These are phyloP conservation scores for Podaxis sp. DNA, from an alignment of 768 basidiomycete species.

Conservation along the genomic window DNA sequence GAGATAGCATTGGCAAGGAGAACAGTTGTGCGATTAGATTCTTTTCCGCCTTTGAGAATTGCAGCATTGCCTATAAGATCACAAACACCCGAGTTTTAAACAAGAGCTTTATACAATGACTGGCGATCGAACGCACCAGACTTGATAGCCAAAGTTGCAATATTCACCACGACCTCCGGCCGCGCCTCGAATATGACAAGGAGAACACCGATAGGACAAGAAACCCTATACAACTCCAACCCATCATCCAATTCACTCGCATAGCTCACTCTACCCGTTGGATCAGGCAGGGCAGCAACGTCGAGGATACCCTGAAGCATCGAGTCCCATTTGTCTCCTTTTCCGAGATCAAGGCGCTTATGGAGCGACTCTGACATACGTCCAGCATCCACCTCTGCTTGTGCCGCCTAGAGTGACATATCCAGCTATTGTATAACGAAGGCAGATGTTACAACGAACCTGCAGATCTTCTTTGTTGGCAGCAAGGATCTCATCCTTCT, in stretches of 20 bases:
- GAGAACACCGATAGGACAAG: slow-evolving; percentile 95
- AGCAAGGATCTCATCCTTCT: slow-evolving; percentile 66
- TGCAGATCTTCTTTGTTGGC: slow-evolving; percentile 84
- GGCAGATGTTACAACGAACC: slow-evolving; percentile 37
- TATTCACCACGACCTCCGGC: slow-evolving; percentile 97
- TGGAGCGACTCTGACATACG: slow-evolving; percentile 81
- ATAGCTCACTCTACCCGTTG: slow-evolving; percentile 84
- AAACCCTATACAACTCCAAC: slow-evolving; percentile 88
- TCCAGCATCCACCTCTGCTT: slow-evolving; percentile 76
- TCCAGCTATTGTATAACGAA: no score
- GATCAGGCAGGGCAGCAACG: slow-evolving; percentile 83
- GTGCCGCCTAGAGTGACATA: slow-evolving; percentile 58
- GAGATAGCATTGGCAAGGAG: slow-evolving; percentile 82
- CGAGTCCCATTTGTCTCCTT: slow-evolving; percentile 87
- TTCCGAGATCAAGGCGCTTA: slow-evolving; percentile 80
- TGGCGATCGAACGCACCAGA: slow-evolving; percentile 60
- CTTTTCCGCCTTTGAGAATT: slow-evolving; percentile 96
- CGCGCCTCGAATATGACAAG: slow-evolving; percentile 97
- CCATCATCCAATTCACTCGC: slow-evolving; percentile 87
- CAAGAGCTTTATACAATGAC: not conserved
- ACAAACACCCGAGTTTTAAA: not conserved
- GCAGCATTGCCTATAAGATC: slow-evolving; percentile 81
- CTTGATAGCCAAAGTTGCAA: slow-evolving; percentile 93
- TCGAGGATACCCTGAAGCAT: slow-evolving; percentile 91
- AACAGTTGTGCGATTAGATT: slow-evolving; percentile 78